A percentile compares a stretch with the other conserved stretches of the same genome.
These are phyloP conservation scores for Solanum megistacrolobum DNA, from an alignment of 257 asterid genomes.

Conservation along the genomic window DNA sequence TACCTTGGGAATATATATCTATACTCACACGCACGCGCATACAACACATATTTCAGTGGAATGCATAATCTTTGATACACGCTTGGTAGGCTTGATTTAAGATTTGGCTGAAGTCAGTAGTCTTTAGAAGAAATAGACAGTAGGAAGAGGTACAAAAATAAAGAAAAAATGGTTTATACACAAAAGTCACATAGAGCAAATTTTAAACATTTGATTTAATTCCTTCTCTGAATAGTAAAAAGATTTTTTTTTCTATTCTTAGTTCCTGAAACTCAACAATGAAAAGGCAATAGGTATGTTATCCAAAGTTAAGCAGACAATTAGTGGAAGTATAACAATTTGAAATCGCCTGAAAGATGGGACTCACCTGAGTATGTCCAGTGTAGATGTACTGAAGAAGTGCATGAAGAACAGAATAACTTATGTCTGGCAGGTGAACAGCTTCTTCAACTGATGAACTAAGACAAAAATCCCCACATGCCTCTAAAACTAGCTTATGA, in stretches of 20 bases:
- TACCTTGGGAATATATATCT: not conserved
- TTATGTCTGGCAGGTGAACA: slow-evolving; percentile 40
- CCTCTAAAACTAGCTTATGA: slow-evolving; percentile 76
- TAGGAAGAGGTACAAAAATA: not conserved
- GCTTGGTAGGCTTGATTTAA: not conserved
- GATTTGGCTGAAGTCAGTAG: not conserved
- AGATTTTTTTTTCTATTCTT: not conserved
- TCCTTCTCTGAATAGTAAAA: not conserved
- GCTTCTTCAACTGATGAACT: slow-evolving; percentile 32
- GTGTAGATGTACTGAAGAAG: slow-evolving; percentile 76
- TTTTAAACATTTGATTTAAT: not conserved
- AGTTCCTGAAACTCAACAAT: not conserved
- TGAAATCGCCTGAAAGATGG: not conserved
- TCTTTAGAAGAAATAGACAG: not conserved
- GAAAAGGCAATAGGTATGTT: not conserved
- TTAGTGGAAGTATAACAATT: not conserved
- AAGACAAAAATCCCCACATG: slow-evolving; percentile 56
- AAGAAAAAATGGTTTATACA: not conserved
- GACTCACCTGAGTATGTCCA: slow-evolving; percentile 67
- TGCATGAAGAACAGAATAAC: slow-evolving; percentile 56
- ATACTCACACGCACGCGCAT: not conserved
- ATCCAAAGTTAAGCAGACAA: not conserved
- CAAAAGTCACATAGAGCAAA: not conserved
- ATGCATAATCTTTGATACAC: not conserved
- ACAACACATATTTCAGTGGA: not conserved